phyloP scores from a whole-genome alignment of 2,329 filamentous ascomycete species.

The Aspergillus versicolor region DNA sequence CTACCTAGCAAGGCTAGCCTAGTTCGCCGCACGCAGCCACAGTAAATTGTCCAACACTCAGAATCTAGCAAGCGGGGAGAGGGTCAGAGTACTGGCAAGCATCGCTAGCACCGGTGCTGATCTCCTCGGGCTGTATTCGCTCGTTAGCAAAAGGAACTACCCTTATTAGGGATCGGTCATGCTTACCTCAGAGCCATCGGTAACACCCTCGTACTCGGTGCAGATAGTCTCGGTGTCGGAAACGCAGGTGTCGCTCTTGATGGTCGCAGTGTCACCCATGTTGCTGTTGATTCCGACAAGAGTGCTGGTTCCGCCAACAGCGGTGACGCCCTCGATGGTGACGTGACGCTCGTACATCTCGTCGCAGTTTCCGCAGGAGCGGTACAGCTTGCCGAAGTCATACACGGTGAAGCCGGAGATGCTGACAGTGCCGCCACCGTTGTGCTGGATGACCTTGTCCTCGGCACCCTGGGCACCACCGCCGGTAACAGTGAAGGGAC shows the following conservation, averaged over 20 bases:
- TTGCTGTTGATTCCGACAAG: conserved; percentile 37
- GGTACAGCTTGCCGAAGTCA: conserved; percentile 48
- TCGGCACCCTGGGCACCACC: conserved; percentile 35
- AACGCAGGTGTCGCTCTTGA: conserved; percentile 29
- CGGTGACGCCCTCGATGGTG: conserved; percentile 31
- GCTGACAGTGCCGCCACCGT: conserved; percentile 32
- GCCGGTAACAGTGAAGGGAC: conserved; percentile 35
- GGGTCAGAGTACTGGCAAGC: conserved; percentile 2
- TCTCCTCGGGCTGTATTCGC: neutral
- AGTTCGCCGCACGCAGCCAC: too few species aligned
- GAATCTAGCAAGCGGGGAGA: conserved; percentile 49
- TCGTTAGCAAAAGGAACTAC: too few species aligned
- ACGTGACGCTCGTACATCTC: conserved; percentile 23
- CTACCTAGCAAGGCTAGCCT: too few species aligned
- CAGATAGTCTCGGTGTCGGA: conserved; percentile 13
- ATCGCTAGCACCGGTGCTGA: neutral
- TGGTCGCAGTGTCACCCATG: conserved; percentile 7
- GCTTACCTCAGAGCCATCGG: conserved; percentile 25
- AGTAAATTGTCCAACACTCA: too few species aligned
- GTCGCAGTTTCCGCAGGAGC: conserved; percentile 48
- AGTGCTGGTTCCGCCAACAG: conserved; percentile 23
- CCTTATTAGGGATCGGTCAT: too few species aligned
- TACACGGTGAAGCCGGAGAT: conserved; percentile 41
- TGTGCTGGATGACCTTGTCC: conserved; percentile 38
- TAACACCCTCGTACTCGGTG: conserved; percentile 30